Evolutionary conservation across 2,329 filamentous ascomycete genomes (phyloP), one percentile per base, ranked within the genome.

Genomic region (Fusarium anthophilum): DNA sequence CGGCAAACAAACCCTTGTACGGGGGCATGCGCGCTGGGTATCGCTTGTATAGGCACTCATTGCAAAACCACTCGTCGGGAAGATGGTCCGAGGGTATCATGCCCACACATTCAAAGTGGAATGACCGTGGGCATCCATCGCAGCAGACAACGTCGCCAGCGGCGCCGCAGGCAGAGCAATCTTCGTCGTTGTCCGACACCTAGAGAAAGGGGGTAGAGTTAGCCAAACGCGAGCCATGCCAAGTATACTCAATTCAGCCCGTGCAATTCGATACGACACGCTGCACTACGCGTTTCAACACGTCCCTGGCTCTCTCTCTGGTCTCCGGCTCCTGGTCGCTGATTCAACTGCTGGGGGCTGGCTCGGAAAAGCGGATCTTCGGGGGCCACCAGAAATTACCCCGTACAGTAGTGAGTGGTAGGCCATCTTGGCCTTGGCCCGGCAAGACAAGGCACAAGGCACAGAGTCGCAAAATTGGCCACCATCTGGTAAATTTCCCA

Each of bases 131-230:
- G 84, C 96, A 99, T 72, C 93, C 94, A 84, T 98, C 96, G 83
- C 96, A 99, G 84, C 95, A 98, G 74, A 98, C 88, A 72, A 99
- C 89, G 76, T 94, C 91, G 65, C 96, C 96, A 75, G 91, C 93
- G 73, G 93, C 93, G 79, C 92, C 91, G 84, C 96, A 99, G 51
- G 94, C 91, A 70, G 92, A 92, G 85, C 96, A 99, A 80, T 93
- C 92, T 82, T 98, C 96, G 81, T 96, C 94, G 82, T 97, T 97
- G 72, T 98, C 92, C 76, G 81, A 80, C 38, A 75, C 76, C 82
- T 84, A 15, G 51, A 66, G 39, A 63, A 47, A n/a, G 26, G 61
- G 59, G 60, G 24, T 48, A 50, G 39, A 68, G 79, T 84, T 77
- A 86, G 83, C 79, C 79, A 68, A 65, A 62, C 47, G 54, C 62